Evolutionary conservation across 352 stramenopile genomes (phyloP).

Genomic region (Pilasporangium apinafurcum): DNA sequence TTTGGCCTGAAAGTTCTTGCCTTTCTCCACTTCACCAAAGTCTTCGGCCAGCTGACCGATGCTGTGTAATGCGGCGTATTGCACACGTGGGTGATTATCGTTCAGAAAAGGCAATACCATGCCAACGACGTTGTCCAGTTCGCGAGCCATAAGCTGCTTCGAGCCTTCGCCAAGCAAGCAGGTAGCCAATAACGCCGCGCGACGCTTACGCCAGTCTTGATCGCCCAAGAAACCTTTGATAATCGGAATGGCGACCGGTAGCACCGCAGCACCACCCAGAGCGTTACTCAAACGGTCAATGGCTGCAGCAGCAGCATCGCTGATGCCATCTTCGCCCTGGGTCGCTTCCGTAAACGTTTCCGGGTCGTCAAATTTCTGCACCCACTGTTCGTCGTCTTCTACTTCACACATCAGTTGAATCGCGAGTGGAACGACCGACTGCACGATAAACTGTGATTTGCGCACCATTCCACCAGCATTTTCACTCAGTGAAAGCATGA

Average conservation of each 20-base stretch:
- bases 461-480: constrained; percentile 78
- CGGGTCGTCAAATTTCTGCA: constrained; percentile 72
- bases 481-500: constrained; percentile 73
- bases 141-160: constrained; percentile 73
- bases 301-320: constrained; percentile 60
- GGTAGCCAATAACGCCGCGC: constrained; percentile 69
- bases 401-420: constrained; percentile 80
- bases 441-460: constrained; percentile 62
- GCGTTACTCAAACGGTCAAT: constrained; percentile 74
- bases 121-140: constrained; percentile 68
- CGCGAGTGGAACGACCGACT: constrained; percentile 62
- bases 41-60: constrained; percentile 79
- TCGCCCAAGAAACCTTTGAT: constrained; percentile 58
- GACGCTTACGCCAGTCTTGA: constrained; percentile 69
- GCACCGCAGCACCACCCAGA: constrained; percentile 63
- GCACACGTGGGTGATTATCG: constrained; percentile 69
- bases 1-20: constrained; percentile 85
- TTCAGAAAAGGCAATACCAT: constrained; percentile 65
- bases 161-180: constrained; percentile 72
- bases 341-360: constrained; percentile 64
- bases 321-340: constrained; percentile 59
- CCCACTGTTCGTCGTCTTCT: constrained; percentile 67
- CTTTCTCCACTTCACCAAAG: constrained; percentile 77
- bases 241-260: constrained; percentile 72
- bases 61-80: constrained; percentile 81